Evolutionary conservation across 2,329 filamentous ascomycete genomes (phyloP).

Genomic region (Arthrobotrys sphaeroides): DNA sequence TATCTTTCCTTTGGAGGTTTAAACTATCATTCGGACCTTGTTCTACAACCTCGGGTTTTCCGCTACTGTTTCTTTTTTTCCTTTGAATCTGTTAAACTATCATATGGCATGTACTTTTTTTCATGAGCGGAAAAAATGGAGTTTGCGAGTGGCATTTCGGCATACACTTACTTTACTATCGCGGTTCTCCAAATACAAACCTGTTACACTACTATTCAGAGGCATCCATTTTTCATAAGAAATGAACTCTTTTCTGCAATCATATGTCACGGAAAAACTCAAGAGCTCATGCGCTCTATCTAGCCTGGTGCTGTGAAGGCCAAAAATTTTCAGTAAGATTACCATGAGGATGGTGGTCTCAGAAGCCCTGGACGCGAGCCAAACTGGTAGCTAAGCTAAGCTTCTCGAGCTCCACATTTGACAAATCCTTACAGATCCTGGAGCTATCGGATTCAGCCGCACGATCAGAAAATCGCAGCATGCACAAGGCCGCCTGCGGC

Average conservation of each 20-base stretch:
- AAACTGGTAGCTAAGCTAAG: neutral
- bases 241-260: neutral
- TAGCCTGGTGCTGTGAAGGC: neutral
- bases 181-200: constrained; percentile 22
- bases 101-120: constrained; percentile 45
- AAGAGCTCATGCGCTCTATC: neutral
- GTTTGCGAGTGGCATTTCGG: constrained; percentile 51
- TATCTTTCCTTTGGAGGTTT: constrained; percentile 41
- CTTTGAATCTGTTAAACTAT: constrained; percentile 35
- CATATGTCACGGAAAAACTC: neutral
- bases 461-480: constrained; percentile 12
- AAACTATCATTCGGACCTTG: constrained; percentile 20
- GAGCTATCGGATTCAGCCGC: constrained; percentile 41
- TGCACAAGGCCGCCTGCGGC: constrained; percentile 46
- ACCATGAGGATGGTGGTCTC: neutral
- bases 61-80: constrained; percentile 12
- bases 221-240: neutral
- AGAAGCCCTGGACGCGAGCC: too few species aligned
- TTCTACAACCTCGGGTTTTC: constrained; percentile 17
- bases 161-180: constrained; percentile 39
- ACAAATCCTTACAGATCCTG: constrained; percentile 30
- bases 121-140: constrained; percentile 53
- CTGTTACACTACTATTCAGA: constrained; percentile 41
- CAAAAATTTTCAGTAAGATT: neutral
- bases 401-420: constrained; percentile 37